Conservation (phyloP, 257 asterid genomes). For the Asclepias syriaca region DNA sequence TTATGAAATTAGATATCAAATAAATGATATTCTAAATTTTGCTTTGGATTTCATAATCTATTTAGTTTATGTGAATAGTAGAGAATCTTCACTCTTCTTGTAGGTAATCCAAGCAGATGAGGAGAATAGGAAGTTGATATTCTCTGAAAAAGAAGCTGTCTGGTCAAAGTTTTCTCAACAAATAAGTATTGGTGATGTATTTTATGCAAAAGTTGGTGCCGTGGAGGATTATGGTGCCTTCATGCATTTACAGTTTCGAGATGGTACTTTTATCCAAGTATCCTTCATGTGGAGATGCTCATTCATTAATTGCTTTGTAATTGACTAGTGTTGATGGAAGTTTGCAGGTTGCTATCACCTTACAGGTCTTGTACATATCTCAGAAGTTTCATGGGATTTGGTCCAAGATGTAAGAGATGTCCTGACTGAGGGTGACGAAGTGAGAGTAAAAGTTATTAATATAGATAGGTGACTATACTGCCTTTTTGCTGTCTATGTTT, state of each 20-base stretch:
- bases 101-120: slow-evolving; percentile 88
- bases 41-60: background rate
- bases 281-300: background rate
- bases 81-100: slow-evolving; percentile 14
- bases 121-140: slow-evolving; percentile 62
- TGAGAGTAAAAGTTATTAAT: slow-evolving; percentile 62
- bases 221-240: slow-evolving; percentile 98
- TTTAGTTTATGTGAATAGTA: background rate
- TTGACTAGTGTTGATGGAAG: background rate
- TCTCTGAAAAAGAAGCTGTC: slow-evolving; percentile 83
- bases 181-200: slow-evolving; percentile 59
- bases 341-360: slow-evolving; percentile 66
- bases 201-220: slow-evolving; percentile 69
- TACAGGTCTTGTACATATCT: slow-evolving; percentile 89
- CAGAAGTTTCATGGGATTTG: slow-evolving; percentile 98
- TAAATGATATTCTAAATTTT: background rate
- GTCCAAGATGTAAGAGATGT: slow-evolving; percentile 84
- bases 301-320: background rate
- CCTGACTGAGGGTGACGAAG: slow-evolving; percentile 71
- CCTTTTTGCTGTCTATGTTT: background rate
- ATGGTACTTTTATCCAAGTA: slow-evolving; percentile 47
- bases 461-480: slow-evolving; percentile 61
- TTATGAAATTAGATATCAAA: background rate
- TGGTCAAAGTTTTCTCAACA: slow-evolving; percentile 65
- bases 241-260: slow-evolving; percentile 70